Conservation (phyloP, 179 eudicot genomes). For the Beta macrorhiza region DNA sequence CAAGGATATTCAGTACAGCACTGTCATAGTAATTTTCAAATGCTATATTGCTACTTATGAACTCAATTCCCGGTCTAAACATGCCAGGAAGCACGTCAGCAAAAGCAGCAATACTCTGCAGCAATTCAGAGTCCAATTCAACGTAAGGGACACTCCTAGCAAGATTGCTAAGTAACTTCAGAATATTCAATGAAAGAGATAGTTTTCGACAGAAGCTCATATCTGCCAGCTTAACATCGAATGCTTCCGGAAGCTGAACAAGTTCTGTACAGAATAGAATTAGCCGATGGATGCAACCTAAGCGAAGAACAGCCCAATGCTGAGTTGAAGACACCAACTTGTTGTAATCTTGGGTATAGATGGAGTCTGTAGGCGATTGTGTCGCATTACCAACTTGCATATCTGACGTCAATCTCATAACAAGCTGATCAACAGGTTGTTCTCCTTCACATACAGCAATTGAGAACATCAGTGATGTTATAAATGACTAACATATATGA, state of each 20-base stretch:
- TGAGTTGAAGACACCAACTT: slow-evolving; percentile 58
- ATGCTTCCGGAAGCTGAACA: slow-evolving; percentile 47
- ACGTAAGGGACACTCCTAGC: slow-evolving; percentile 52
- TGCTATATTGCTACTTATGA: slow-evolving; percentile 43
- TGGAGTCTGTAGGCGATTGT: slow-evolving; percentile 35
- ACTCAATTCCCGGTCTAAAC: slow-evolving; percentile 67
- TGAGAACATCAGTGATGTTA: slow-evolving; percentile 3
- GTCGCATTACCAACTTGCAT: slow-evolving; percentile 43
- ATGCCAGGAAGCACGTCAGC: slow-evolving; percentile 57
- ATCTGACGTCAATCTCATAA: slow-evolving; percentile 66
- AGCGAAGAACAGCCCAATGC: slow-evolving; percentile 79
- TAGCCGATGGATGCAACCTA: slow-evolving; percentile 66
- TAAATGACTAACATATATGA: background rate
- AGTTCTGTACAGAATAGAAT: slow-evolving; percentile 49
- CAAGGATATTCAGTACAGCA: slow-evolving; percentile 54
- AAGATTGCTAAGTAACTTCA: slow-evolving; percentile 71
- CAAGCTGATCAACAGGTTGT: slow-evolving; percentile 62
- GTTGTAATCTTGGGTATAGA: slow-evolving; percentile 43
- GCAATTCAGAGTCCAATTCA: slow-evolving; percentile 47
- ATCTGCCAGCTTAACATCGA: slow-evolving; percentile 51
- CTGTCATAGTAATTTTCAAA: slow-evolving; percentile 63
- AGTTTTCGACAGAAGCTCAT: slow-evolving; percentile 51
- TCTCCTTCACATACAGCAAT: slow-evolving; percentile 53
- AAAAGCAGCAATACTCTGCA: slow-evolving; percentile 64
- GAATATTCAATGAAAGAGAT: slow-evolving; percentile 54